Base-by-base conservation (phyloP, 805 yeast genomes). In the Saccharomycopsis sp. region DNA sequence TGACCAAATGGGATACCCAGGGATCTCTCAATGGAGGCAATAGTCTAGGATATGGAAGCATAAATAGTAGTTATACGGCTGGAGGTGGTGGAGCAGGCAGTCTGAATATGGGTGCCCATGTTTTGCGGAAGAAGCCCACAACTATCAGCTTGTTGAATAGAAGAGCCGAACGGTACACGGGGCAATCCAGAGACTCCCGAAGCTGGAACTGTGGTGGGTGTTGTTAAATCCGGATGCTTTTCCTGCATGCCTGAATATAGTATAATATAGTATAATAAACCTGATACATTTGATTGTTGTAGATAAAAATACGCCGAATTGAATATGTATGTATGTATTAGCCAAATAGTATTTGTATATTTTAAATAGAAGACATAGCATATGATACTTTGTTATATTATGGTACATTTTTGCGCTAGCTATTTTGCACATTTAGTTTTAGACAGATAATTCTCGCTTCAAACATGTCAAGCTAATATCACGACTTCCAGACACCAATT, bases 1-100 rank as follows among this genome's bases (percentile, higher is more conserved):
- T 72, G 15, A 73, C 76, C 2, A 65, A 67, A 17, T 69, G 75
- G 74, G 75, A 72, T 54, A 75, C 20, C 69, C 73, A 61, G 62
- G 66, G 54, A 29, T 55, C 49, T 17, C 38, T 60, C 61, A 14
- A 60, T 54, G 38, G 38, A n/a, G 25, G 22, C 17, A 44, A 35
- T 15, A 72, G 69, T 14, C 52, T 24, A 2, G 23, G 42, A 9
- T 38, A 34, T 7, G 52, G 17, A 7, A 35, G 19, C 38, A 52
- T n/a, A 8, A 52, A 24, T 3, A 17, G 7, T 15, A 29, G 17
- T 29, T 12, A 22, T 14, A 12, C 7, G n/a, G 58, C 49, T 7
- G n/a, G 65, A 58, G 22, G 72, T 65, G 58, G 56, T 25, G 19
- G 64, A 59, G 9, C 17, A 20, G 41, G 42, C 14, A 25, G 22